Percentiles rank a stretch among this genome's conserved stretches.
Conservation (phyloP, 164 flowering plant genomes). For the Berberis thunbergii region DNA sequence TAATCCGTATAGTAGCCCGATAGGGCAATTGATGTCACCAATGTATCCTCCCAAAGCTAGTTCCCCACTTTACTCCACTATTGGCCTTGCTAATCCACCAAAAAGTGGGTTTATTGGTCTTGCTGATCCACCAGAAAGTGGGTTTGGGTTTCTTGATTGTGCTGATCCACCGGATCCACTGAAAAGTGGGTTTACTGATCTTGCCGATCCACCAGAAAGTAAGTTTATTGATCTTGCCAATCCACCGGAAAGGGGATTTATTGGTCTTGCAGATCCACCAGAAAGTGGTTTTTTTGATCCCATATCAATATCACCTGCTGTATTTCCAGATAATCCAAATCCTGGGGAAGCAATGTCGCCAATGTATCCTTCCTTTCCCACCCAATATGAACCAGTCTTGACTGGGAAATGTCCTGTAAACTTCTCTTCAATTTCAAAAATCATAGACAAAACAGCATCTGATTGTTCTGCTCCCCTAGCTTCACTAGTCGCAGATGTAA, state of each 20-base stretch:
- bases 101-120: slow-evolving; percentile 12
- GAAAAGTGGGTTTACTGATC: too few relatives aligned
- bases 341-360: slow-evolving; percentile 54
- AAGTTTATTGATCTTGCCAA: too few relatives aligned
- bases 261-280: slow-evolving; percentile 49
- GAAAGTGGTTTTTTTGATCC: slow-evolving; percentile 57
- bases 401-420: slow-evolving; percentile 86
- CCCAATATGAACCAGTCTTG: slow-evolving; percentile 70
- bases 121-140: slow-evolving; percentile 49
- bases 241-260: too few relatives aligned
- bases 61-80: too few relatives aligned
- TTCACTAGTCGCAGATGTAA: slow-evolving; percentile 72
- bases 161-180: too few relatives aligned
- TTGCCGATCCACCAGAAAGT: too few relatives aligned
- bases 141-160: slow-evolving; percentile 4
- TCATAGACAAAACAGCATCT: slow-evolving; percentile 70
- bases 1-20: too few relatives aligned
- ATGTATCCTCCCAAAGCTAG: too few relatives aligned
- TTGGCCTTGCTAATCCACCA: too few relatives aligned
- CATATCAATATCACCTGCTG: slow-evolving; percentile 84
- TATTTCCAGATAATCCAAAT: slow-evolving; percentile 55
- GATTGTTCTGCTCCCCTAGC: slow-evolving; percentile 84
- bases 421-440: slow-evolving; percentile 60
- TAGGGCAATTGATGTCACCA: too few relatives aligned
- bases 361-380: slow-evolving; percentile 77